Evolutionary conservation across 2,329 filamentous ascomycete genomes (phyloP).

Genomic region (Aspergillus hiratsukae): DNA sequence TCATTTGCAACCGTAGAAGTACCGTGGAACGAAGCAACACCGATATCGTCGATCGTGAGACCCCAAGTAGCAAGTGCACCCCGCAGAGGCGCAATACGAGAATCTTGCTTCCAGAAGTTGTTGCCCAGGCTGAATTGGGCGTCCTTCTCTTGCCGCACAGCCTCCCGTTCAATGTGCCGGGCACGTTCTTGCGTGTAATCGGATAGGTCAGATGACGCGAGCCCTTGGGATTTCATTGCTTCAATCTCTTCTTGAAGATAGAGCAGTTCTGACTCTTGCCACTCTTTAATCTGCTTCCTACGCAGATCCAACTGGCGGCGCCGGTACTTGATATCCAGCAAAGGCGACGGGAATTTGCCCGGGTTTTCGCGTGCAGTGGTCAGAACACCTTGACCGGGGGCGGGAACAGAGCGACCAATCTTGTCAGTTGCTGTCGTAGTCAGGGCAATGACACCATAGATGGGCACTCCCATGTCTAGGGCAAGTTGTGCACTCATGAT

Average conservation of each 20-base stretch:
- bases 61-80: constrained; percentile 97
- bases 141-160: constrained; percentile 85
- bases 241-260: constrained; percentile 89
- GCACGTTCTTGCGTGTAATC: constrained; percentile 84
- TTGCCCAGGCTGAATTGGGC: constrained; percentile 90
- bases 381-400: constrained; percentile 92
- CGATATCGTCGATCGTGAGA: constrained; percentile 92
- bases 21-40: constrained; percentile 95
- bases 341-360: constrained; percentile 88
- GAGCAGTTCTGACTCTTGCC: constrained; percentile 91
- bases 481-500: constrained; percentile 97
- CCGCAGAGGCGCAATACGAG: constrained; percentile 88
- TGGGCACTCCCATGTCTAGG: constrained; percentile 96
- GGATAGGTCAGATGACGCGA: constrained; percentile 68
- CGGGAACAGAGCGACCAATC: constrained; percentile 95
- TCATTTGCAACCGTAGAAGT: constrained; percentile 98
- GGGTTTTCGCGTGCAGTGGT: constrained; percentile 89
- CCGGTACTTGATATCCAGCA: constrained; percentile 96
- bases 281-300: constrained; percentile 89
- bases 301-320: constrained; percentile 91
- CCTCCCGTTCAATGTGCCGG: constrained; percentile 81
- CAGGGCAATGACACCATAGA: constrained; percentile 88
- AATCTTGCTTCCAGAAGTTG: constrained; percentile 97
- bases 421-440: constrained; percentile 98
- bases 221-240: constrained; percentile 77